Base-by-base conservation (phyloP, 148 eudicot genomes). In the Talinum fruticosum region DNA sequence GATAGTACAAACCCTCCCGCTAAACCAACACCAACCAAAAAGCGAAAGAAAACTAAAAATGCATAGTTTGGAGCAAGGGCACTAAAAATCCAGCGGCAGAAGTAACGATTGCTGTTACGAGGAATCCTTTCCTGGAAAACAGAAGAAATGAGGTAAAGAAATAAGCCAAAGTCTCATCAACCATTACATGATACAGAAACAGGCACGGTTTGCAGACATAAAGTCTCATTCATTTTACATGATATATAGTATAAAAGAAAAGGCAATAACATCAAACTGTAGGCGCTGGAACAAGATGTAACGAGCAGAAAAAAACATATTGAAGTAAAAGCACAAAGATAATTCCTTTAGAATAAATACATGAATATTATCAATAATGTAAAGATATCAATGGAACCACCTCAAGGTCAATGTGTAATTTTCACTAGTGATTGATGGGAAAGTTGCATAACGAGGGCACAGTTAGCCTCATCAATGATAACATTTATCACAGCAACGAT, bases 11-110 rank as follows among this genome's bases (percentile, higher is more conserved):
- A 91, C 53, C 90, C 97, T 49, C 98, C 98, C 72, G 92, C 97
- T 82, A 93, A 83, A 79, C 97, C 93, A 70, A 90, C 78, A 76
- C 97, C 97, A 73, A 90, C 90, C 66, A 91, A 57, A 78, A 88
- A 86, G 33, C 97, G 96, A 72, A 86, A 79, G 66, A 86, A 37
- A 30, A 93, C 65, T 82, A 93, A 79, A 18, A 78, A 41, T 16
- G 73, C 62, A 69, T 85, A 93, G 81, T 89, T 93, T 54, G 97
- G 97, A 78, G 97, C 87, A 78, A 93, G 84, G 65, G 97, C 89
- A 80, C 96, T 91, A 62, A 87, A 64, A 91, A 82, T 36, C 98
- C 98, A 74, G 96, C 93, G 54, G 81, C 86, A 73, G 89, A 83
- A 65, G 93, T 89, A 78, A 91, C 70, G 38, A 81, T 83, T 34